A percentile compares a stretch with the other conserved stretches of the same genome.
phyloP scores from a whole-genome alignment of 2,329 filamentous ascomycete genomes.

The Fusarium sp. region DNA sequence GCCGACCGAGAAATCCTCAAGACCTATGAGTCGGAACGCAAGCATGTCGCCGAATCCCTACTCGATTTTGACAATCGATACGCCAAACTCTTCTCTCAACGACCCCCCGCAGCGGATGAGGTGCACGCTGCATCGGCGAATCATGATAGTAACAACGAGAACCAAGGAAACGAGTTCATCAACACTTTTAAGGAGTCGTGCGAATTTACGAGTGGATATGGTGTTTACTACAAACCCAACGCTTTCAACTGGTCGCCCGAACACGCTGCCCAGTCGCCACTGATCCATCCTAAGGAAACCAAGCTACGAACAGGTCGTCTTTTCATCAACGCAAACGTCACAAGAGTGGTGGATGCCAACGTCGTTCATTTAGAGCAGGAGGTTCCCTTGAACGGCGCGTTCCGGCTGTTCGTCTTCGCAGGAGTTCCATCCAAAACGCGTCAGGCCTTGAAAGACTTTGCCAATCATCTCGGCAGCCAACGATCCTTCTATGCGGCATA shows the following conservation, averaged over 20 bases:
- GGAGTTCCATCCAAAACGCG: constrained; percentile 74
- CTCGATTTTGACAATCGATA: constrained; percentile 91
- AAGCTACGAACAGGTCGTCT: constrained; percentile 82
- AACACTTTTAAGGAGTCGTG: constrained; percentile 92
- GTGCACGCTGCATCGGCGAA: constrained; percentile 74
- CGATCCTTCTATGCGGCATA: constrained; percentile 81
- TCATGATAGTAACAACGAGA: constrained; percentile 45
- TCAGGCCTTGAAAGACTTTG: constrained; percentile 79
- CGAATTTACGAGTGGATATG: constrained; percentile 94
- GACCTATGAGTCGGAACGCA: constrained; percentile 90
- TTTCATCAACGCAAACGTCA: constrained; percentile 85
- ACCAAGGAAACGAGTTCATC: constrained; percentile 83
- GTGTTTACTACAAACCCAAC: constrained; percentile 88
- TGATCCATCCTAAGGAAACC: constrained; percentile 76
- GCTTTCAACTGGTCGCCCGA: constrained; percentile 84
- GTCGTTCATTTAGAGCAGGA: constrained; percentile 92
- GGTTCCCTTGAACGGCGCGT: constrained; percentile 88
- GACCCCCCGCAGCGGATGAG: constrained; percentile 79
- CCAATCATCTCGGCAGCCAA: constrained; percentile 73
- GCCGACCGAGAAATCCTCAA: constrained; percentile 81
- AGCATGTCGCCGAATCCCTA: constrained; percentile 85
- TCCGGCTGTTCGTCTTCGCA: constrained; percentile 89
- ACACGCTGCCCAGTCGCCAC: constrained; percentile 78
- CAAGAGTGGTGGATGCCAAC: constrained; percentile 89
- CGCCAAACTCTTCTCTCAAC: constrained; percentile 88